Conservation (phyloP, 148 eudicot species). For the Rhododendron simsii region DNA sequence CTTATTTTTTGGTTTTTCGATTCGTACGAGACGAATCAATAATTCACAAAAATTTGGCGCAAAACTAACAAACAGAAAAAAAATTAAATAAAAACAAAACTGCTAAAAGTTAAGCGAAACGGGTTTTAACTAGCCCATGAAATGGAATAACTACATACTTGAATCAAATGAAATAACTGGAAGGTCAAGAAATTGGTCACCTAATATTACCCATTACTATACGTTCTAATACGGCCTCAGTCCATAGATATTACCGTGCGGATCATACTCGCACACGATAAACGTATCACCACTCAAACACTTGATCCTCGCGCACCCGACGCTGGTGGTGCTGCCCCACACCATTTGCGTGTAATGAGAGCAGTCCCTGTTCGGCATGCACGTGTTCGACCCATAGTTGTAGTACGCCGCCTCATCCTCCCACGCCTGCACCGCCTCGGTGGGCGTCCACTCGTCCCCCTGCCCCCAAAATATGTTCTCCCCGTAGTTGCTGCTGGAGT, state of each 20-base stretch:
- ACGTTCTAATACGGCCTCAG: background rate
- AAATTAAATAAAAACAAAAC: too few relatives aligned
- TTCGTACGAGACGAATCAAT: too few relatives aligned
- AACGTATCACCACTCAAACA: slow-evolving; percentile 22
- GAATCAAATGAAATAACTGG: too few relatives aligned
- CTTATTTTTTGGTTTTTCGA: too few relatives aligned
- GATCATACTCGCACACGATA: slow-evolving; percentile 33
- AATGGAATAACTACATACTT: too few relatives aligned
- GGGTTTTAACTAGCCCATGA: too few relatives aligned
- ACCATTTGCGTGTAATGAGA: slow-evolving; percentile 33
- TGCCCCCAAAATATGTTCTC: background rate
- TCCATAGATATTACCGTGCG: slow-evolving; percentile 23
- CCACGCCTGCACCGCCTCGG: slow-evolving; percentile 27
- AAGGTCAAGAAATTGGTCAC: too few relatives aligned
- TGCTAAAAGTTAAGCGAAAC: too few relatives aligned
- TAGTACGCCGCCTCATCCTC: slow-evolving; percentile 19
- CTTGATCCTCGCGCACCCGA: slow-evolving; percentile 30
- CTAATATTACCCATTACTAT: background rate
- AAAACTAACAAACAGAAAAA: too few relatives aligned
- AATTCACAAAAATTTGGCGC: too few relatives aligned
- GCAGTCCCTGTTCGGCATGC: slow-evolving; percentile 23
- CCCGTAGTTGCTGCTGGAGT: slow-evolving; percentile 15
- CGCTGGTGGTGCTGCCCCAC: slow-evolving; percentile 26
- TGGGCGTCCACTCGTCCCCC: slow-evolving; percentile 2
- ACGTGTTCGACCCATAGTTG: slow-evolving; percentile 13